Evolutionary conservation across 345 rosid genomes (phyloP).

Genomic region (Atalantia buxifolia): DNA sequence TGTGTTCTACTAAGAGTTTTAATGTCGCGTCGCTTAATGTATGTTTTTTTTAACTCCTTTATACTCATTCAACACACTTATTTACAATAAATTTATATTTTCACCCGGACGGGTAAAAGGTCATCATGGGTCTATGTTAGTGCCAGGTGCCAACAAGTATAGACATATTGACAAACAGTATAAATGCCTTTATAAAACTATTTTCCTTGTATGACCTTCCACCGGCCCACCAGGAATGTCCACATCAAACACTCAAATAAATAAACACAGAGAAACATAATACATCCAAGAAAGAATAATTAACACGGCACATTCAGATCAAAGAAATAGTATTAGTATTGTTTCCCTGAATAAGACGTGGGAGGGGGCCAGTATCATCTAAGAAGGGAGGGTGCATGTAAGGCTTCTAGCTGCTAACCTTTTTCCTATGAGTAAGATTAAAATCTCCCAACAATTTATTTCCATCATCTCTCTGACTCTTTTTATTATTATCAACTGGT

Average conservation of each 20-base stretch:
- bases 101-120: too few relatives aligned
- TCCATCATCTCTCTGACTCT: not conserved
- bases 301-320: not conserved
- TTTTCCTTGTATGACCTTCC: constrained; percentile 84
- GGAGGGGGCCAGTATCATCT: too few relatives aligned
- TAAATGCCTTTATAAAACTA: constrained; percentile 87
- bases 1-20: too few relatives aligned
- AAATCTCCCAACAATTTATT: not conserved
- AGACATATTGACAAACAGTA: not conserved
- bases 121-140: too few relatives aligned
- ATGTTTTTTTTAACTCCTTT: too few relatives aligned
- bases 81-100: too few relatives aligned
- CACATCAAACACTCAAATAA: constrained; percentile 72
- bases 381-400: not conserved
- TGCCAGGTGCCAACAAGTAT: too few relatives aligned
- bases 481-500: not conserved
- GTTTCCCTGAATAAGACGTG: too few relatives aligned
- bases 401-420: not conserved
- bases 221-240: constrained; percentile 91
- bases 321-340: not conserved
- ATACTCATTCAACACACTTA: too few relatives aligned
- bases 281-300: not conserved
- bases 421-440: not conserved
- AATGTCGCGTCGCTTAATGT: too few relatives aligned
- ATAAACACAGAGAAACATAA: not conserved